phyloP scores from a whole-genome alignment of 805 yeast species.

The Metschnikowia lachancei region DNA sequence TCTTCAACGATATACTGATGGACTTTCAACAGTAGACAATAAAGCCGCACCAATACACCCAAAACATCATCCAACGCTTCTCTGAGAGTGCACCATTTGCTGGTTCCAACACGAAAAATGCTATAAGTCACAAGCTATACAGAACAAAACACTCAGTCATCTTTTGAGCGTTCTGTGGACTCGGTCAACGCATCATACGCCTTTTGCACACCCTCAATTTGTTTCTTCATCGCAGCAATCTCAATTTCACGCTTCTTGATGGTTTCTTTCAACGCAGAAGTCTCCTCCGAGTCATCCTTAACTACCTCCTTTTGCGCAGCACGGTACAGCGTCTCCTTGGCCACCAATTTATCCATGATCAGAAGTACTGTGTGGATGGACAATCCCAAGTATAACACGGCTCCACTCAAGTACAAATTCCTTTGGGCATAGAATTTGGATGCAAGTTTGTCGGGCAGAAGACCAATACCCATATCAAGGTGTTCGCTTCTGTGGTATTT shows the following conservation, averaged over 20 bases:
- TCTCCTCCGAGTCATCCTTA: slow-evolving; percentile 22
- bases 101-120: too few relatives aligned
- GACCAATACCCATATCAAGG: slow-evolving; percentile 17
- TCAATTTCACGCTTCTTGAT: slow-evolving; percentile 43
- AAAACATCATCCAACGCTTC: too few relatives aligned
- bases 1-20: too few relatives aligned
- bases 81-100: too few relatives aligned
- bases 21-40: too few relatives aligned
- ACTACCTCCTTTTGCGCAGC: slow-evolving; percentile 6
- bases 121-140: too few relatives aligned
- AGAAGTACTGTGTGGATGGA: slow-evolving; percentile 55
- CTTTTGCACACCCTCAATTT: slow-evolving; percentile 49
- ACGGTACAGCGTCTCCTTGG: slow-evolving; percentile 37
- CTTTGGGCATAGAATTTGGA: slow-evolving; percentile 62
- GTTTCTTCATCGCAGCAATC: slow-evolving; percentile 47
- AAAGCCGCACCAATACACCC: too few relatives aligned
- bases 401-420: slow-evolving; percentile 61
- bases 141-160: slow-evolving; percentile 13
- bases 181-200: slow-evolving; percentile 44
- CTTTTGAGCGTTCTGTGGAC: slow-evolving; percentile 14
- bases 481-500: slow-evolving; percentile 21
- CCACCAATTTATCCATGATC: slow-evolving; percentile 51
- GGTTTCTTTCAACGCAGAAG: slow-evolving; percentile 34
- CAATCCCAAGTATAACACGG: slow-evolving; percentile 53
- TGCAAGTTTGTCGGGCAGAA: slow-evolving; percentile 52